Evolutionary conservation across 805 yeast genomes (phyloP).

Genomic region (Candida sanyiensis): DNA sequence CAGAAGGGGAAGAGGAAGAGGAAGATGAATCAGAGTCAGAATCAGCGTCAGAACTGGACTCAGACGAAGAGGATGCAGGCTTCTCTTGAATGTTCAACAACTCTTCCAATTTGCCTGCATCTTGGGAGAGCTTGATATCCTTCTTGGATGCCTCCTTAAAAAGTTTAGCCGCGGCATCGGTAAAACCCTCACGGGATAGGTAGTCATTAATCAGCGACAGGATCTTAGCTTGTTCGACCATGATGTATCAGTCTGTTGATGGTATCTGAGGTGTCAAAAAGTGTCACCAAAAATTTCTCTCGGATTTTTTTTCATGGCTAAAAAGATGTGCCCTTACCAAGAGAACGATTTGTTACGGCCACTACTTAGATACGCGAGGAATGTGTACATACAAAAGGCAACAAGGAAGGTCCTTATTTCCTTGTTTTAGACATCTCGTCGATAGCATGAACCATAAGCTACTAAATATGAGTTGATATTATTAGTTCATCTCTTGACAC

Average conservation of each 20-base stretch:
- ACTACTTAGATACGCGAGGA: no score
- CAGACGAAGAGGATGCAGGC: constrained; percentile 4
- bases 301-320: constrained; percentile 1
- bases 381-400: no score
- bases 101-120: constrained; percentile 11
- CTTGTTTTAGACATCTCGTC: no score
- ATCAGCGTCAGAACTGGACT: constrained; percentile 8
- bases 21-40: constrained; percentile 5
- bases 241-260: constrained; percentile 3
- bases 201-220: constrained; percentile 22
- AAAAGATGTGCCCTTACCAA: no score
- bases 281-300: constrained; percentile 7
- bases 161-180: constrained; percentile 15
- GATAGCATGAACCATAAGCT: no score
- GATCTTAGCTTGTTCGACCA: constrained; percentile 20
- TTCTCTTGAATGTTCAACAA: constrained; percentile 7
- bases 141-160: constrained; percentile 19
- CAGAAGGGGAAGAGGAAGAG: constrained; percentile 5
- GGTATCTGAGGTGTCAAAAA: constrained; percentile 2
- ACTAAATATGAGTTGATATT: no score
- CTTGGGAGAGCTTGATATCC: constrained; percentile 11
- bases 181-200: constrained; percentile 19
- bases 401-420: no score
- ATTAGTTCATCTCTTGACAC: no score
- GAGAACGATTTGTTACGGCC: no score